A percentile compares a stretch with the other conserved stretches of the same genome.
Evolutionary conservation across 768 basidiomycete species (phyloP).

Genomic region (Phaffia tasmanica): DNA sequence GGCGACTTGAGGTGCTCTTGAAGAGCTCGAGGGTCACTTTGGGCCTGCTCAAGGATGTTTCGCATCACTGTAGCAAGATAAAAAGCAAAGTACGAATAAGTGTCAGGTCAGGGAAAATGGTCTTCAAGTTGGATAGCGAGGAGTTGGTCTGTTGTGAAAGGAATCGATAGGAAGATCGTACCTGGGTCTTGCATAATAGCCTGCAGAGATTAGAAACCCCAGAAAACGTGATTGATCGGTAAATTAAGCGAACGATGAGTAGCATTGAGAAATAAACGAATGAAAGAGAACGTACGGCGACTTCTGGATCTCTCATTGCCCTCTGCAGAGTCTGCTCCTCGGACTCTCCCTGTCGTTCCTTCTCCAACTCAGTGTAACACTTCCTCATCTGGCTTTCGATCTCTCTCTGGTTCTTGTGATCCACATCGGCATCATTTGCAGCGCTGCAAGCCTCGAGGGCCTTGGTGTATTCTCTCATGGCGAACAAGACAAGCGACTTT

Average conservation of each 20-base stretch:
- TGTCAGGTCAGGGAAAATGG: not conserved
- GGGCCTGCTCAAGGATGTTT: slow-evolving; percentile 81
- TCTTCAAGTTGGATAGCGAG: not conserved
- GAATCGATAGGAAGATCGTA: not conserved
- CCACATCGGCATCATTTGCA: slow-evolving; percentile 62
- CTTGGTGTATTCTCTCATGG: slow-evolving; percentile 84
- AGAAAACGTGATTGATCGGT: not conserved
- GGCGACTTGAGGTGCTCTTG: slow-evolving; percentile 68
- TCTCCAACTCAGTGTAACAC: slow-evolving; percentile 63
- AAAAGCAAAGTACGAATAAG: slow-evolving; percentile 47
- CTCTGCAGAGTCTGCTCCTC: slow-evolving; percentile 86
- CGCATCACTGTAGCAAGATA: slow-evolving; percentile 76
- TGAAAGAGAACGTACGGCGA: slow-evolving; percentile 39
- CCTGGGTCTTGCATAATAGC: slow-evolving; percentile 26
- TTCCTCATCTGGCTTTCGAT: slow-evolving; percentile 71
- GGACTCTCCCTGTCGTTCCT: slow-evolving; percentile 67
- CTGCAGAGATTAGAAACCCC: not conserved
- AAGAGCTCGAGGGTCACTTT: slow-evolving; percentile 72
- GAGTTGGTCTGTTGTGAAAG: too few relatives aligned
- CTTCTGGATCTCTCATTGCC: slow-evolving; percentile 95
- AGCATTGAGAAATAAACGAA: too few relatives aligned
- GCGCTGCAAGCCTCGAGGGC: slow-evolving; percentile 72
- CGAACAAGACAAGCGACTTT: slow-evolving; percentile 69
- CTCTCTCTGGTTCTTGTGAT: slow-evolving; percentile 69
- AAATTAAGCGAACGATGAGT: not conserved